These are phyloP conservation scores for Trichoderma koningii DNA, from an alignment of 2,329 filamentous ascomycete species.

Conservation along the genomic window DNA sequence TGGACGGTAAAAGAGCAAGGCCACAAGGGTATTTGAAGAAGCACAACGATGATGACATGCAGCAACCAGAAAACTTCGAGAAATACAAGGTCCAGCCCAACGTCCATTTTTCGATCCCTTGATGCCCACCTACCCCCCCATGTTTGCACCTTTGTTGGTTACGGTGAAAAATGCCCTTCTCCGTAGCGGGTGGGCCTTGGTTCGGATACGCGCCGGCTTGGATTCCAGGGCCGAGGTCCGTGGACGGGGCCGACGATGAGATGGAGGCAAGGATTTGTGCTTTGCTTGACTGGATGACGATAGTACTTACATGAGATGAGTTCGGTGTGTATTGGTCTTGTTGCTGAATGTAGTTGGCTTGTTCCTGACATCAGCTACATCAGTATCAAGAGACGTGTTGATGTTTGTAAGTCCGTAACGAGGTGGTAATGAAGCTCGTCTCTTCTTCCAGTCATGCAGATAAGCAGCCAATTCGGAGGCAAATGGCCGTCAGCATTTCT, in stretches of 20 bases:
- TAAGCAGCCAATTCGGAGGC: too few relatives aligned
- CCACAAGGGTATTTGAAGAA: conserved; percentile 14
- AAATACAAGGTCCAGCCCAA: background rate
- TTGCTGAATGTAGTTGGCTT: too few relatives aligned
- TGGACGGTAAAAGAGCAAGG: background rate
- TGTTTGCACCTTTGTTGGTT: conserved; percentile 2
- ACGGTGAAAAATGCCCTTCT: conserved; percentile 12
- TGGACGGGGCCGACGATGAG: background rate
- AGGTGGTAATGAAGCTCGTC: too few relatives aligned
- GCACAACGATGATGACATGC: too few relatives aligned
- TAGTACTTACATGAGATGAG: too few relatives aligned
- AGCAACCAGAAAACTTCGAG: too few relatives aligned
- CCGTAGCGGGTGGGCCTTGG: conserved; percentile 10
- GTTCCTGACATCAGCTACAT: too few relatives aligned
- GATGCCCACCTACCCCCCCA: background rate
- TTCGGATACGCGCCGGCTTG: conserved; percentile 10
- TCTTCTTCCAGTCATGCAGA: too few relatives aligned
- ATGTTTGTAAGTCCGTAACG: too few relatives aligned
- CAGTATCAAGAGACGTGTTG: too few relatives aligned
- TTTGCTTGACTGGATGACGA: background rate
- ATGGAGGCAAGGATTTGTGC: background rate
- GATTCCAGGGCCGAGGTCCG: conserved; percentile 19
- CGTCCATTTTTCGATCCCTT: background rate
- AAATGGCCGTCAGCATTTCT: too few relatives aligned
- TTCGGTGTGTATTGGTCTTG: too few relatives aligned